Evolutionary conservation across 1,284 basidiomycete species (phyloP).

Genomic region (Schizopora paradoxa): DNA sequence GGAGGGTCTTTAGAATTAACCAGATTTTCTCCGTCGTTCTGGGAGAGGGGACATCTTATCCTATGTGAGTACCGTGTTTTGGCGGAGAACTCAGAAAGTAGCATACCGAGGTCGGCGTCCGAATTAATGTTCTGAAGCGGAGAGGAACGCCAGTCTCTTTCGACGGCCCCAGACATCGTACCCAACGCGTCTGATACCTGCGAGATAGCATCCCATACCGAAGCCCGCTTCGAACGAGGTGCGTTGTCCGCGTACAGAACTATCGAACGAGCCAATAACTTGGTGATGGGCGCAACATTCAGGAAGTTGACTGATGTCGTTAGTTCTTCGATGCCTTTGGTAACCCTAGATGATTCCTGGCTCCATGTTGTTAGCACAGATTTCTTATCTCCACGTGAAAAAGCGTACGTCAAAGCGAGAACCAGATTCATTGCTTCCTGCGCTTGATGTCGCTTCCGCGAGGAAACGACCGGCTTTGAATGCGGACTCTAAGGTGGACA

Average conservation of each 20-base stretch:
- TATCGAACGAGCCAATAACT: conserved; percentile 30
- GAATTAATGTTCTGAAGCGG: conserved; percentile 34
- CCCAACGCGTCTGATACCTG: conserved; percentile 24
- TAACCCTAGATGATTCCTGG: conserved; percentile 3
- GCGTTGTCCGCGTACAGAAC: conserved; percentile 40
- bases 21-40: conserved; percentile 47
- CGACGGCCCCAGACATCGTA: conserved; percentile 37
- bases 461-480: conserved; percentile 10
- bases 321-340: conserved; percentile 1
- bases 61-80: not conserved
- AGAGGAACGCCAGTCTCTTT: conserved; percentile 48
- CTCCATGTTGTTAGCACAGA: too few species aligned
- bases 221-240: not conserved
- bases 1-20: conserved; percentile 60
- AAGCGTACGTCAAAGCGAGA: too few species aligned
- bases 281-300: conserved; percentile 9
- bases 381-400: too few species aligned
- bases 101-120: conserved; percentile 34
- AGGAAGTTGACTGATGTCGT: conserved; percentile 6
- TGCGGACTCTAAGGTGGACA: too few species aligned
- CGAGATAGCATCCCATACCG: conserved; percentile 6
- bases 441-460: not conserved
- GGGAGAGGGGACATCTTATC: conserved; percentile 36
- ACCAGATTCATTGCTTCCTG: not conserved
- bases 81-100: conserved; percentile 6